Evolutionary conservation across 73 alveolate genomes (phyloP).

Genomic region (Tetrahymena thermophila): DNA sequence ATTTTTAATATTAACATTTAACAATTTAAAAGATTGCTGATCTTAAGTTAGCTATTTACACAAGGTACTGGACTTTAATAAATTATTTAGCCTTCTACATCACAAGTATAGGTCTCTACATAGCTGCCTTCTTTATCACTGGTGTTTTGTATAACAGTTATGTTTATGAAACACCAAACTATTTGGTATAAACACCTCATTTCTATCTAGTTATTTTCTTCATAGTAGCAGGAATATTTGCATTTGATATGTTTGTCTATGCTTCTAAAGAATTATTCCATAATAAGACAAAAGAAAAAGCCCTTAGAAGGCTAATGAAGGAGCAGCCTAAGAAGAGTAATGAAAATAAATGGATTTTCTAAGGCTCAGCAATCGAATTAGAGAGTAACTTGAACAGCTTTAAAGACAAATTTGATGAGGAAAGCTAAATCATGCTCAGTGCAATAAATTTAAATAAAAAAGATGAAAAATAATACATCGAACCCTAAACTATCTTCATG

Average conservation of each 20-base stretch:
- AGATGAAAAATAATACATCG: not conserved
- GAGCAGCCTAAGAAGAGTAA: not conserved
- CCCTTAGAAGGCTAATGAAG: not conserved
- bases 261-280: not conserved
- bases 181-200: conserved; percentile 9
- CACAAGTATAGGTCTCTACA: conserved; percentile 43
- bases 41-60: conserved; percentile 41
- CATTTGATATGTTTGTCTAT: conserved; percentile 21
- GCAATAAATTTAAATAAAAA: not conserved
- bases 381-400: not conserved
- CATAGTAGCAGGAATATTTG: conserved; percentile 7
- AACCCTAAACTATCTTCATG: not conserved
- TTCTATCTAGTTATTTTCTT: conserved; percentile 24
- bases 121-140: conserved; percentile 50
- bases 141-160: conserved; percentile 13
- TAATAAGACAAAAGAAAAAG: not conserved
- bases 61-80: conserved; percentile 35
- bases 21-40: conserved; percentile 32
- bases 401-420: not conserved
- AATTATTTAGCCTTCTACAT: conserved; percentile 39
- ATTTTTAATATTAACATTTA: not conserved
- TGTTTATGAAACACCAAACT: conserved; percentile 20
- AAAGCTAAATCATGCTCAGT: not conserved
- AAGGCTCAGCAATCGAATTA: not conserved
- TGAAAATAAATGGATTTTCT: not conserved